These are phyloP conservation scores for Trifolium dubium DNA, from an alignment of 306 rosid species.

Conservation along the genomic window DNA sequence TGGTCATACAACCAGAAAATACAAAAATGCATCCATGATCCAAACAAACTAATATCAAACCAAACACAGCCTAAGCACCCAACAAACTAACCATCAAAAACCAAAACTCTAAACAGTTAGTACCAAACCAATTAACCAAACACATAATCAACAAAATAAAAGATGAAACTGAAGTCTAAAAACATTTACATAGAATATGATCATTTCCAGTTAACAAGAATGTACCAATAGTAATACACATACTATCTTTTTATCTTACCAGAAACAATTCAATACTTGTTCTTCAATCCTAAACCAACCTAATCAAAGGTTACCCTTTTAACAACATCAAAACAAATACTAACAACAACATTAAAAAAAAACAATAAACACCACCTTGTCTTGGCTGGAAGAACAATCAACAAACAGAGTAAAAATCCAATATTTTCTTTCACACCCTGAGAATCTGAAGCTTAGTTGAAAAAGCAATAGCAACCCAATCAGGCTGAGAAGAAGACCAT, in stretches of 20 bases:
- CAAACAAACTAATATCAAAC: constrained; percentile 25
- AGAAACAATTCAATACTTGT: constrained; percentile 7
- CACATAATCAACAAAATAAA: constrained; percentile 6
- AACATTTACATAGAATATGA: constrained; percentile 25
- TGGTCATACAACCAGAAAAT: background rate
- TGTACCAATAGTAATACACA: constrained; percentile 14
- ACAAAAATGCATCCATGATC: background rate
- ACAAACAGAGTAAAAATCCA: background rate
- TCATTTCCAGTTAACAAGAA: constrained; percentile 29
- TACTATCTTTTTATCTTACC: background rate
- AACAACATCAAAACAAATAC: background rate
- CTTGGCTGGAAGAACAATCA: background rate
- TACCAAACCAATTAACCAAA: background rate
- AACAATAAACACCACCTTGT: background rate
- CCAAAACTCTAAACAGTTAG: background rate
- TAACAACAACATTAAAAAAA: background rate
- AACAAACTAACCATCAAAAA: constrained; percentile 8
- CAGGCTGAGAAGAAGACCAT: constrained; percentile 98
- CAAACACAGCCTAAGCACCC: constrained; percentile 30
- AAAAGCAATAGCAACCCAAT: constrained; percentile 99
- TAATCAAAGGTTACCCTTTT: constrained; percentile 22
- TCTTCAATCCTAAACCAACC: constrained; percentile 14
- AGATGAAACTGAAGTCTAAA: constrained; percentile 6
- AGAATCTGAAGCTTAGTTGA: constrained; percentile 95
- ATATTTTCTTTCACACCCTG: constrained; percentile 61